phyloP scores from a whole-genome alignment of 202 grass and related monocot species.

The Setaria viridis region DNA sequence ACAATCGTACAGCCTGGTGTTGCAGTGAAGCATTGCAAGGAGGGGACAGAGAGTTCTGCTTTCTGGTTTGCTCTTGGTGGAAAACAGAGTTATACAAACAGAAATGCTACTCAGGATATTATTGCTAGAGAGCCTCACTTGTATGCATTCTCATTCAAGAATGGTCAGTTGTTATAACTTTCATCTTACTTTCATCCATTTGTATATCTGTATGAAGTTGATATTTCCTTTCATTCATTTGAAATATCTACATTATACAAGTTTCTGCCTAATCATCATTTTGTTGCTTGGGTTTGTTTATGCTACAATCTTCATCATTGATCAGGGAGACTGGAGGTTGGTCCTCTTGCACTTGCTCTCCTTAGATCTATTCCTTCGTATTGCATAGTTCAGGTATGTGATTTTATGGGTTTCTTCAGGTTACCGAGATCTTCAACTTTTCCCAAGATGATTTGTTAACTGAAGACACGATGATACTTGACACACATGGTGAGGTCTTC shows the following conservation, averaged over 20 bases:
- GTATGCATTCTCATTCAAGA: conserved; percentile 81
- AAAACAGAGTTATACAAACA: conserved; percentile 86
- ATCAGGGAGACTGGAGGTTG: conserved; percentile 87
- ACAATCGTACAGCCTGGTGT: conserved; percentile 72
- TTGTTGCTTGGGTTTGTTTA: conserved; percentile 46
- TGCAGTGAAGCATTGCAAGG: conserved; percentile 83
- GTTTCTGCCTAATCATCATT: conserved; percentile 48
- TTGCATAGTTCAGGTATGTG: conserved; percentile 39
- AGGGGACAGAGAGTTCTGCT: conserved; percentile 96
- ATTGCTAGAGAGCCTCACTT: conserved; percentile 89
- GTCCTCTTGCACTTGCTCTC: conserved; percentile 34
- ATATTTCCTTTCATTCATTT: conserved; percentile 33
- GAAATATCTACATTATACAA: conserved; percentile 38
- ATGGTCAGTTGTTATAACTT: conserved; percentile 63
- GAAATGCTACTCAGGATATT: conserved; percentile 58
- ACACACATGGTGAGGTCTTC: conserved; percentile 90
- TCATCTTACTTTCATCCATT: conserved; percentile 30
- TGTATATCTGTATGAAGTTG: neutral
- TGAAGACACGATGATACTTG: conserved; percentile 94
- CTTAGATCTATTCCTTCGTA: conserved; percentile 29
- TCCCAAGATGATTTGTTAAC: conserved; percentile 99
- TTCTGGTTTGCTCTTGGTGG: conserved; percentile 99
- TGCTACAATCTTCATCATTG: conserved; percentile 42
- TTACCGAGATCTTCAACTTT: conserved; percentile 95
- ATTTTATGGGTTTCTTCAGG: conserved; percentile 58